These are phyloP conservation scores for Rhizopogon vesiculosus DNA, from an alignment of 768 basidiomycete species.

Conservation along the genomic window DNA sequence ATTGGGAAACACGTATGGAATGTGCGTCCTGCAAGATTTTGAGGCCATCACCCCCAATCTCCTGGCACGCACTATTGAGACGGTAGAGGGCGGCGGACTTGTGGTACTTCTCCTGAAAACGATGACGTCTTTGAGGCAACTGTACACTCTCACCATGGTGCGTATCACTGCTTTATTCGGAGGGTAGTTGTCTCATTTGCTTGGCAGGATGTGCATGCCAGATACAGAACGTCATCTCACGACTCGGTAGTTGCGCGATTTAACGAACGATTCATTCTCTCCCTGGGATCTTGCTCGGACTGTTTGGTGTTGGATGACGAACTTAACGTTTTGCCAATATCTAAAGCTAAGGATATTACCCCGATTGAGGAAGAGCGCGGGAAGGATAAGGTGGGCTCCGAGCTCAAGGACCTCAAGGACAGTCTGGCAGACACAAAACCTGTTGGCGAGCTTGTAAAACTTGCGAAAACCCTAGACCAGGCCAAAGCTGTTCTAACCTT, in stretches of 20 bases:
- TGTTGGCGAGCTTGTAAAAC: slow-evolving; percentile 82
- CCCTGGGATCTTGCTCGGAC: slow-evolving; percentile 87
- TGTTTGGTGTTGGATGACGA: slow-evolving; percentile 97
- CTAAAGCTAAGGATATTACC: slow-evolving; percentile 88
- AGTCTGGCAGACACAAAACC: slow-evolving; percentile 79
- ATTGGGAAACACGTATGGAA: slow-evolving; percentile 95
- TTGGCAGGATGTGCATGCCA: slow-evolving; percentile 87
- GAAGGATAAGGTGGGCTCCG: slow-evolving; percentile 50
- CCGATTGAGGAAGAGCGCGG: slow-evolving; percentile 50
- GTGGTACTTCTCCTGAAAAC: slow-evolving; percentile 90
- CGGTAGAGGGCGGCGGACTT: slow-evolving; percentile 92
- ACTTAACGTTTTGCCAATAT: slow-evolving; percentile 94
- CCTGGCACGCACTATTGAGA: slow-evolving; percentile 95
- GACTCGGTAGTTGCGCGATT: slow-evolving; percentile 90
- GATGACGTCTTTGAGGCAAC: slow-evolving; percentile 87
- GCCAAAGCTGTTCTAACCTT: slow-evolving; percentile 93
- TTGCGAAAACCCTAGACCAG: slow-evolving; percentile 91
- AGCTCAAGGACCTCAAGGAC: slow-evolving; percentile 75
- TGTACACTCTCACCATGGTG: slow-evolving; percentile 88
- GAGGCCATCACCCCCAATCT: slow-evolving; percentile 98
- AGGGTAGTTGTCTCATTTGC: neutral
- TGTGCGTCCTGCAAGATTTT: slow-evolving; percentile 96
- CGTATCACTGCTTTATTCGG: slow-evolving; percentile 8
- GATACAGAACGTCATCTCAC: slow-evolving; percentile 90
- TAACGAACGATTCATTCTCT: slow-evolving; percentile 98